Conservation (phyloP, 306 rosid genomes). For the Datisca glomerata region DNA sequence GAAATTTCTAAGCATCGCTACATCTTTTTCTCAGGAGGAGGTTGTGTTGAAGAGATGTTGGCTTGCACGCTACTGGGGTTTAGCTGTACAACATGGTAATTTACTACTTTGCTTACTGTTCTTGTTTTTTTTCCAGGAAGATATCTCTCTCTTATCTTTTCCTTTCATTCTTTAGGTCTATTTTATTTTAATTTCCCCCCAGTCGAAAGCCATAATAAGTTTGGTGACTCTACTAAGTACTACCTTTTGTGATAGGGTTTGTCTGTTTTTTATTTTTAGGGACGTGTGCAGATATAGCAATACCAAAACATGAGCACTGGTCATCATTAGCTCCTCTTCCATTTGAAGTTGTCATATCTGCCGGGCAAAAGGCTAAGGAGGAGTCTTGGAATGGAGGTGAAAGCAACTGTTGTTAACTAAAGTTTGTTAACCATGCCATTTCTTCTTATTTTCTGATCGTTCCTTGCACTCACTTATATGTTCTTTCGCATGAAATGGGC, state of each 20-base stretch:
- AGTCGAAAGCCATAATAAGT: too few relatives aligned
- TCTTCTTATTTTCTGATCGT: too few relatives aligned
- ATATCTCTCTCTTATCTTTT: neutral
- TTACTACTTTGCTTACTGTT: too few relatives aligned
- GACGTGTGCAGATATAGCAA: constrained; percentile 73
- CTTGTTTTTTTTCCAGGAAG: too few relatives aligned
- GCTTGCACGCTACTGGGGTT: constrained; percentile 98
- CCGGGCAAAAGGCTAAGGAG: constrained; percentile 98
- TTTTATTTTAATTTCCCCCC: too few relatives aligned
- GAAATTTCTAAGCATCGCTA: constrained; percentile 6
- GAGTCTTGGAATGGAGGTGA: constrained; percentile 63
- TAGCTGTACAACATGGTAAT: constrained; percentile 82
- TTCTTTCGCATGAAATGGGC: constrained; percentile 15
- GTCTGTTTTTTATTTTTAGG: constrained; percentile 28
- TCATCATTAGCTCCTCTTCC: constrained; percentile 94
- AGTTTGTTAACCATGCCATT: too few relatives aligned
- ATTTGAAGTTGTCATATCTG: constrained; percentile 77
- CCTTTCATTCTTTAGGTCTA: neutral
- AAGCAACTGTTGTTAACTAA: constrained; percentile 10
- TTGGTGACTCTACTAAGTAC: neutral
- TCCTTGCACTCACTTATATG: neutral
- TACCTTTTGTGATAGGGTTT: neutral
- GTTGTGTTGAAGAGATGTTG: constrained; percentile 97
- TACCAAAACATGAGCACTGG: constrained; percentile 81
- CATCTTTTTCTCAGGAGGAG: constrained; percentile 60